Conservation (phyloP, 2,329 filamentous ascomycete species). For the Bipolaris gigantea region DNA sequence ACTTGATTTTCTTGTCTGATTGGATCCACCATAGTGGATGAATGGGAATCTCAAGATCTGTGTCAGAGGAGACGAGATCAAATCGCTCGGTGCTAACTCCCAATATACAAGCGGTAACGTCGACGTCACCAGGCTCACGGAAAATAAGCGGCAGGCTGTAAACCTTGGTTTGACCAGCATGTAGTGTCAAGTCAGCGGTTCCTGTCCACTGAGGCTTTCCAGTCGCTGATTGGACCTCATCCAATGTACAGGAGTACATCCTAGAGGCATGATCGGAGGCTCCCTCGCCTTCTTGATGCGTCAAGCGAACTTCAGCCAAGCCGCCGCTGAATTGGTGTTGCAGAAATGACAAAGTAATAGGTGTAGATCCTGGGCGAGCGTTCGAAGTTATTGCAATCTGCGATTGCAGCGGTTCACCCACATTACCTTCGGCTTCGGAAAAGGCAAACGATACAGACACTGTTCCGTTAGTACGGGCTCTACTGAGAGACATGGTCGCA, state of each 20-base stretch:
- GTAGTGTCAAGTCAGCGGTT: conserved; percentile 64
- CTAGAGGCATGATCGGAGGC: conserved; percentile 15
- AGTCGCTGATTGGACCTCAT: conserved; percentile 29
- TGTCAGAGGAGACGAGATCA: conserved; percentile 66
- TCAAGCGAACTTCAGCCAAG: conserved; percentile 38
- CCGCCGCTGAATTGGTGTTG: conserved; percentile 57
- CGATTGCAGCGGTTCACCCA: conserved; percentile 60
- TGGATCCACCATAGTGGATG: conserved; percentile 41
- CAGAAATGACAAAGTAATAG: conserved; percentile 54
- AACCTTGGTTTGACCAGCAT: conserved; percentile 67
- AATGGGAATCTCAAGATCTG: conserved; percentile 37
- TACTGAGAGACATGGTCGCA: conserved; percentile 37
- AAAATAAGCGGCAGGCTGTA: conserved; percentile 73
- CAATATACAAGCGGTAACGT: conserved; percentile 65
- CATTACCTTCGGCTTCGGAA: conserved; percentile 57
- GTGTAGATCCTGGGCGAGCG: conserved; percentile 49
- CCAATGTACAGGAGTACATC: conserved; percentile 27
- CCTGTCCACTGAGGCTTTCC: conserved; percentile 55
- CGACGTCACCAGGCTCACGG: conserved; percentile 78
- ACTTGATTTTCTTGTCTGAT: conserved; percentile 26
- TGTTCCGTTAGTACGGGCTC: conserved; percentile 27
- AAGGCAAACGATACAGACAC: conserved; percentile 59
- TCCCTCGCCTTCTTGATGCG: conserved; percentile 25
- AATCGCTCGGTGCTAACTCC: conserved; percentile 67
- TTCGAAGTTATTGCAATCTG: conserved; percentile 58